Conservation (phyloP, 257 asterid genomes). For the Buddleja alternifolia region DNA sequence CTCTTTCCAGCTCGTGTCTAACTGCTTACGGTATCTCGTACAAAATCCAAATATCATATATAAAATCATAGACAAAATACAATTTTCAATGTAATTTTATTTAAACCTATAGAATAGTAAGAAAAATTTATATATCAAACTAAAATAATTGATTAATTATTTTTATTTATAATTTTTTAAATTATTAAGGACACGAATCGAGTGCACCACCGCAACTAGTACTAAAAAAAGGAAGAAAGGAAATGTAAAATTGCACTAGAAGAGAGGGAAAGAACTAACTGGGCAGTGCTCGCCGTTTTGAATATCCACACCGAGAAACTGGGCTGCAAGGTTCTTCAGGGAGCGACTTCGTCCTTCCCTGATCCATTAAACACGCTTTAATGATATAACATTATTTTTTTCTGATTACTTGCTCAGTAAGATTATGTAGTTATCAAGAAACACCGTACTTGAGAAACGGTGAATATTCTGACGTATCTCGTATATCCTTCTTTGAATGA, state of each 20-base stretch:
- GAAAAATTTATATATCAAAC: no score
- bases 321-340: slow-evolving; percentile 73
- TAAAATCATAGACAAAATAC: no score
- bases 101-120: no score
- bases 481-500: slow-evolving; percentile 87
- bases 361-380: slow-evolving; percentile 38
- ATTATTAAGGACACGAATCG: no score
- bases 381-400: slow-evolving; percentile 3
- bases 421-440: slow-evolving; percentile 25
- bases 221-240: not conserved
- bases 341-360: slow-evolving; percentile 92
- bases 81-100: no score
- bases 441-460: slow-evolving; percentile 67
- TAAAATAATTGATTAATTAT: no score
- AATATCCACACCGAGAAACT: slow-evolving; percentile 74
- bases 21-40: no score
- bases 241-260: not conserved
- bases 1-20: no score
- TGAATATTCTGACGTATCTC: slow-evolving; percentile 85
- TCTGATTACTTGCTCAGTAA: slow-evolving; percentile 24
- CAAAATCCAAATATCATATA: no score
- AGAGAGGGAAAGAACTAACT: slow-evolving; percentile 48
- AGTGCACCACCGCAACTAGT: no score
- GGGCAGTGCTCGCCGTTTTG: slow-evolving; percentile 97
- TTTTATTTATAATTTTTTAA: no score